Conservation (phyloP, 768 basidiomycete genomes). For the Calvatia gigantea region DNA sequence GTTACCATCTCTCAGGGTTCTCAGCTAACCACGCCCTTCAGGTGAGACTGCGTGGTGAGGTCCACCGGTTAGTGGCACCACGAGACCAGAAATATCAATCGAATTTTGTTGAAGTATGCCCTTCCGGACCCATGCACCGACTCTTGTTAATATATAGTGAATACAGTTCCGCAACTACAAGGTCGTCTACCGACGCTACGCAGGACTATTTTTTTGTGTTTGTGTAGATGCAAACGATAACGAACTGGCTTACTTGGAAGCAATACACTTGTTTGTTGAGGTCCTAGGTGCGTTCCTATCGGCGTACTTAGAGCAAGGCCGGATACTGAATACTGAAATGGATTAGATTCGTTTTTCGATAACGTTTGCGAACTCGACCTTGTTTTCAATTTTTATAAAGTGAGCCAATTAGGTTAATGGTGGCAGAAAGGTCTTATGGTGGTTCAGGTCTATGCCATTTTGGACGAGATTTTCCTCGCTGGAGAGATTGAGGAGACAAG, state of each 20-base stretch:
- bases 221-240: conserved; percentile 99
- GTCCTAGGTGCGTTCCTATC: conserved; percentile 73
- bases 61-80: conserved; percentile 93
- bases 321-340: neutral
- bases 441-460: conserved; percentile 87
- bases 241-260: conserved; percentile 94
- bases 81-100: conserved; percentile 99
- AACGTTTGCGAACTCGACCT: conserved; percentile 98
- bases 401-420: conserved; percentile 21
- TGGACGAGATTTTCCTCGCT: conserved; percentile 97
- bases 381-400: conserved; percentile 99
- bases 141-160: conserved; percentile 9
- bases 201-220: conserved; percentile 95
- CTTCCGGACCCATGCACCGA: conserved; percentile 1
- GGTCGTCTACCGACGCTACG: conserved; percentile 94
- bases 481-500: conserved; percentile 99
- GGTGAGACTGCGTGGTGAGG: conserved; percentile 94
- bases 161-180: conserved; percentile 95
- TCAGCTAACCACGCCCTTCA: conserved; percentile 24
- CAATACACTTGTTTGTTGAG: conserved; percentile 97
- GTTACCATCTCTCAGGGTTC: neutral
- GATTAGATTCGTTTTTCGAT: conserved; percentile 92
- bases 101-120: conserved; percentile 93
- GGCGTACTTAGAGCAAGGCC: neutral
- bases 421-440: conserved; percentile 1